Evolutionary conservation across 2,329 filamentous ascomycete species (phyloP).

Genomic region (Aspergillus texensis): DNA sequence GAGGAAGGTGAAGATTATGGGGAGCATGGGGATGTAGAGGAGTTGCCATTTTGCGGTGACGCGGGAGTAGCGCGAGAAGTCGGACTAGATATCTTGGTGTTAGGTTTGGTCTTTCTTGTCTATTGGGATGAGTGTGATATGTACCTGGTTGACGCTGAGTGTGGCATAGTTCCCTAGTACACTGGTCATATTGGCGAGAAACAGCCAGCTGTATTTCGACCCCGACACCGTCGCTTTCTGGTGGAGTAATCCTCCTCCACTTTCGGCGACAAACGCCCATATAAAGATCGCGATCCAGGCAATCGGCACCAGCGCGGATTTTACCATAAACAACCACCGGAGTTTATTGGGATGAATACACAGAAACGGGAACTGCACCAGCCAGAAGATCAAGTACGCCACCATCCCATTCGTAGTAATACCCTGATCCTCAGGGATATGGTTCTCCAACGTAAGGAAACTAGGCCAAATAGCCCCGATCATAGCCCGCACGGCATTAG

Average conservation of each 20-base stretch:
- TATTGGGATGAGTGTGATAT: too few species aligned
- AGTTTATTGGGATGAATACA: slow-evolving; percentile 47
- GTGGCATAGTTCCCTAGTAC: slow-evolving; percentile 57
- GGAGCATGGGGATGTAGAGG: slow-evolving; percentile 55
- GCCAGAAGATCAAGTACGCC: slow-evolving; percentile 48
- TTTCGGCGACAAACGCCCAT: slow-evolving; percentile 62
- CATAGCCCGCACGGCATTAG: slow-evolving; percentile 55
- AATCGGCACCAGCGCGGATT: slow-evolving; percentile 54
- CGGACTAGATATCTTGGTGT: slow-evolving; percentile 40
- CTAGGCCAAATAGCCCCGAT: slow-evolving; percentile 56
- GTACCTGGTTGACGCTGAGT: slow-evolving; percentile 51
- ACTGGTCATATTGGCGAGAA: slow-evolving; percentile 53
- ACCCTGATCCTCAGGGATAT: slow-evolving; percentile 44
- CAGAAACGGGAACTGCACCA: slow-evolving; percentile 49
- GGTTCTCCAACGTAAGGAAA: slow-evolving; percentile 40
- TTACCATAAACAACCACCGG: slow-evolving; percentile 42
- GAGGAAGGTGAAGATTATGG: slow-evolving; percentile 57
- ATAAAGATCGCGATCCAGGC: slow-evolving; percentile 65
- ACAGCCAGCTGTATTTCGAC: slow-evolving; percentile 57
- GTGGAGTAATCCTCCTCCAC: slow-evolving; percentile 52
- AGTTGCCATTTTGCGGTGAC: slow-evolving; percentile 53
- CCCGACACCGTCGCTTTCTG: slow-evolving; percentile 52
- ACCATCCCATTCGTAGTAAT: slow-evolving; percentile 52
- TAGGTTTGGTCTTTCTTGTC: too few species aligned
- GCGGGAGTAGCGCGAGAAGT: slow-evolving; percentile 59